phyloP scores from a whole-genome alignment of 2,329 filamentous ascomycete species.

The Cryphonectria nitschkei region DNA sequence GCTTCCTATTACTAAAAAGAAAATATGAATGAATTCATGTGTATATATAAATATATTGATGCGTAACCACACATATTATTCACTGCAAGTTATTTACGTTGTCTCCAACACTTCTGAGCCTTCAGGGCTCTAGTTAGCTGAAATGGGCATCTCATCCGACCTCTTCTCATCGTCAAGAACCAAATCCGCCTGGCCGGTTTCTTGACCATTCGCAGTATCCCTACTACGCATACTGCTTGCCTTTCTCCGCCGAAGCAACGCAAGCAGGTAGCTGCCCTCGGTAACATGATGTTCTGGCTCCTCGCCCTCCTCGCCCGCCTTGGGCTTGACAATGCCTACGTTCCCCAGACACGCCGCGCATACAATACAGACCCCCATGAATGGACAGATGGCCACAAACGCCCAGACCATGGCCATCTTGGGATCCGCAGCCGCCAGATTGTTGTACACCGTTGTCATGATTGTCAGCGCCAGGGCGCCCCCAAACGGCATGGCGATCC shows the following conservation, averaged over 20 bases:
- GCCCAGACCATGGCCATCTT: conserved; percentile 63
- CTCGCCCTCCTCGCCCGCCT: conserved; percentile 17
- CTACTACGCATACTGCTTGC: not conserved
- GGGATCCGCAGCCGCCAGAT: conserved; percentile 37
- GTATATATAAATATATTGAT: too few relatives aligned
- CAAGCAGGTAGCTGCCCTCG: conserved; percentile 19
- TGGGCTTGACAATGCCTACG: conserved; percentile 36
- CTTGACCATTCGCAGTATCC: not conserved
- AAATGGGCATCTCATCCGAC: conserved; percentile 1
- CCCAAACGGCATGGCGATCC: conserved; percentile 64
- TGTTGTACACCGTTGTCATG: conserved; percentile 72
- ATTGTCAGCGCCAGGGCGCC: conserved; percentile 68
- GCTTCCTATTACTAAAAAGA: too few relatives aligned
- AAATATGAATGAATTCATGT: too few relatives aligned
- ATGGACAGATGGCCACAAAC: conserved; percentile 63
- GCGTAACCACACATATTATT: too few relatives aligned
- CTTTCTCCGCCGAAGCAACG: not conserved
- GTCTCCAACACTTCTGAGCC: not conserved
- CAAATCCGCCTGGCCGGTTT: not conserved
- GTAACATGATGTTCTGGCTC: conserved; percentile 18
- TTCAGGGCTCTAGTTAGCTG: not conserved
- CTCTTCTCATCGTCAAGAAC: not conserved
- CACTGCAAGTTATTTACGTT: not conserved
- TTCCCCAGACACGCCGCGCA: conserved; percentile 38
- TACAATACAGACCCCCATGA: conserved; percentile 48